Base-by-base conservation (phyloP, 1,284 basidiomycete genomes). In the Rhodotorula sp. region DNA sequence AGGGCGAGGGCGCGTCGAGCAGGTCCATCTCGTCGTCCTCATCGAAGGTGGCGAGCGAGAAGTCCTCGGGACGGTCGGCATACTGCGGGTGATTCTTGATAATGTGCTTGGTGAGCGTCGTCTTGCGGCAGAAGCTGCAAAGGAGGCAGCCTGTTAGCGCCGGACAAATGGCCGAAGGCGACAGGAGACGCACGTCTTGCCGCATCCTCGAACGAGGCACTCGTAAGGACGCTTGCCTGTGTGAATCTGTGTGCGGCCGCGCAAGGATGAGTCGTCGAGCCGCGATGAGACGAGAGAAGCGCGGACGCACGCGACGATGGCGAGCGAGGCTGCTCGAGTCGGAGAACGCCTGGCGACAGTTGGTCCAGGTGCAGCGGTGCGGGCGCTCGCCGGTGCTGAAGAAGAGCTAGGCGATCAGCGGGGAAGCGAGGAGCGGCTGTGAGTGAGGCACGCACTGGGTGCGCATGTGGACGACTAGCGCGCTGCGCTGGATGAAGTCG, bases 311-410 rank as follows among this genome's bases (percentile, higher is more conserved):
- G 85, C 85, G 81, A 3, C 85, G 82, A 70, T 86, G 85, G 17
- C 85, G 82, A 13, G 85, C 85, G n/a, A 86, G 80, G 7, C 84
- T 85, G 72, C 82, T 83, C 9, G 85, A 85, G 77, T 86, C 85
- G 58, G 83, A 83, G 77, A 86, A 86, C 8, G 83, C 81, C 79
- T 85, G 85, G 65, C 78, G 65, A 77, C 84, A 84, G 3, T 76
- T 79, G 52, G 52, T 52, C 46, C 61, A 55, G 77, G 83, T 80
- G 79, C 86, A 87, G 41, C 80, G 77, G 77, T 87, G 86, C 2
- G 86, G 86, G 41, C 84, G 81, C 75, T 87, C 86, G 25, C 86
- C 86, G 41, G 85, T 86, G 85, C 74, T 76, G 49, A 10, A 7
- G 5, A 12, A 0, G 3, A 13, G 27, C 1, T 0, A 12, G 19